Evolutionary conservation across 371 early-diverging fungal species (phyloP).

Genomic region (Circinella umbellata): DNA sequence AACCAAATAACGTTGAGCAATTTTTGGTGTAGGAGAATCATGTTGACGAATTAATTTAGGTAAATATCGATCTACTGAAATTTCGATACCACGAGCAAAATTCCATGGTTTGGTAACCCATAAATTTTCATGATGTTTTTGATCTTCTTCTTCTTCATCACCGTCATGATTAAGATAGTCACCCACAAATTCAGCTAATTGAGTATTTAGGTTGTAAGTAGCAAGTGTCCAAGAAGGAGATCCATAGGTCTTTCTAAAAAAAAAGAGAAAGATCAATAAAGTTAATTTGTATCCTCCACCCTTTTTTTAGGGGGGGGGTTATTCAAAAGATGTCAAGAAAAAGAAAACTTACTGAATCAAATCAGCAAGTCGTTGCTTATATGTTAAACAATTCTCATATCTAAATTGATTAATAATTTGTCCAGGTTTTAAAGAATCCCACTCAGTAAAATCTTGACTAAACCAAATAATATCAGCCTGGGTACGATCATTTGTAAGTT

Average conservation of each 20-base stretch:
- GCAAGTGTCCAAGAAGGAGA: slow-evolving; percentile 52
- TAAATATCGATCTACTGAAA: slow-evolving; percentile 47
- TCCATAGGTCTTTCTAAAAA: slow-evolving; percentile 49
- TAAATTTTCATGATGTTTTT: slow-evolving; percentile 35
- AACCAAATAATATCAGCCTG: slow-evolving; percentile 62
- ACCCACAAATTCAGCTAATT: slow-evolving; percentile 56
- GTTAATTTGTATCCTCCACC: not conserved
- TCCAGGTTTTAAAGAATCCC: slow-evolving; percentile 49
- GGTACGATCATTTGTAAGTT: slow-evolving; percentile 44
- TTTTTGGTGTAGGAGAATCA: slow-evolving; percentile 53
- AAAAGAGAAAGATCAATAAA: not conserved
- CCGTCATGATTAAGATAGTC: slow-evolving; percentile 41
- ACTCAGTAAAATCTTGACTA: slow-evolving; percentile 53
- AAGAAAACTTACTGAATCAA: slow-evolving; percentile 45
- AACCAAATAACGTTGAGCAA: slow-evolving; percentile 57
- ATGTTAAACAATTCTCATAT: slow-evolving; percentile 58
- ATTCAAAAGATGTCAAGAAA: not conserved
- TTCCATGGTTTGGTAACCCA: slow-evolving; percentile 68
- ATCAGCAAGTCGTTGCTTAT: slow-evolving; percentile 53
- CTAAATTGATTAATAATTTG: slow-evolving; percentile 60
- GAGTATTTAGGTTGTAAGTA: slow-evolving; percentile 55
- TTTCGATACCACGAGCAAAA: slow-evolving; percentile 57
- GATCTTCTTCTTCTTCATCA: not conserved
- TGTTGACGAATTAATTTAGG: slow-evolving; percentile 55
- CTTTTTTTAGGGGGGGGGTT: not conserved